Evolutionary conservation across 2,329 filamentous ascomycete species (phyloP), one percentile per base, ranked within the genome.

Genomic region (Fusarium tjaetaba): DNA sequence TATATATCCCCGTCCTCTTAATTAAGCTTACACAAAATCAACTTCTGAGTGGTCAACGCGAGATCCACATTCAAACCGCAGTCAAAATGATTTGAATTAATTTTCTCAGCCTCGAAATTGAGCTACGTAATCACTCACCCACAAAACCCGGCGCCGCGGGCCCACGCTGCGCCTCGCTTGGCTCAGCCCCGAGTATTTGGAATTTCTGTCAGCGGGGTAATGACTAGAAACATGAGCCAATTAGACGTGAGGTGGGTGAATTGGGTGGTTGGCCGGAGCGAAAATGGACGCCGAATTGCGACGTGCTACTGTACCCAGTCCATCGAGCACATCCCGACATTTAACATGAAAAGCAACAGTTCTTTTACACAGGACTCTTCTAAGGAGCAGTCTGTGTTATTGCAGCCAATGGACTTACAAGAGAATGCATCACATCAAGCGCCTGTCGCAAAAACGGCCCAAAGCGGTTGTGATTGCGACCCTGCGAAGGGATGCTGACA

Each of bases 111-210:
- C 49, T 24, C 15, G 20, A 28, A 38, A 61, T 32, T 34, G 14
- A 55, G 24, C 65, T 68, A 68, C 43, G 46, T 53, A 67, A 66
- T 65, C 30, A 51, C n/a, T n/a, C 18, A 26, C 18, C 7, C 22
- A 11, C 48, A 18, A 32, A 10, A 18, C 28, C 34, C 34, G 24
- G 24, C 11, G 20, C 34, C 34, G 51, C 51, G 51, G 51, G 34
- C 7, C 46, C 28, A 57, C 49, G 65, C 65, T 69, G 66, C 66
- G 66, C 66, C 66, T 22, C 58, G 22, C 22, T n/a, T 52, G 65
- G 58, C 66, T 57, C 51, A 64, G 66, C 66, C 65, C 30, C 39
- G 4, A 58, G 32, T 16, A 69, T 69, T 69, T 65, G 66, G 65
- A 69, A 69, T 69, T 64, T 18, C 9, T 55, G 34, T 55, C 34